phyloP scores from a whole-genome alignment of 176 grass and related monocot genomes.

The Eragrostis curvula region DNA sequence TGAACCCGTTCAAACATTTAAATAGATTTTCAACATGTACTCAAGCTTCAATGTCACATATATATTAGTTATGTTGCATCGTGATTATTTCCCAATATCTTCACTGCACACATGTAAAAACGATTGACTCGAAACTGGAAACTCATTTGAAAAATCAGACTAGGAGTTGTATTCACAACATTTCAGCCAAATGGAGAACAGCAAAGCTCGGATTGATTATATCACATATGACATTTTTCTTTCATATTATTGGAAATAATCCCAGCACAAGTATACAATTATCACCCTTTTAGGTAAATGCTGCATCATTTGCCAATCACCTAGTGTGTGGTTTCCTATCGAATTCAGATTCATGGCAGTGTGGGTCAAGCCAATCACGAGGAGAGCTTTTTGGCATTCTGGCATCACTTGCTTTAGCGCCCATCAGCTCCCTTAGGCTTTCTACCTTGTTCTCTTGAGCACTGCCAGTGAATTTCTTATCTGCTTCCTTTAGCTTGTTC shows the following conservation, averaged over 20 bases:
- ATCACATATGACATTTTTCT: slow-evolving; percentile 10
- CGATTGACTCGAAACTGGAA: background rate
- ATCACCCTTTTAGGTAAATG: slow-evolving; percentile 13
- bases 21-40: background rate
- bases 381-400: slow-evolving; percentile 47
- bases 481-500: slow-evolving; percentile 89
- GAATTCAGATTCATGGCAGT: slow-evolving; percentile 89
- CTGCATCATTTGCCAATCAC: background rate
- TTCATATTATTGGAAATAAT: slow-evolving; percentile 13
- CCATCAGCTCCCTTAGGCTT: slow-evolving; percentile 72
- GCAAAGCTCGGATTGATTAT: background rate
- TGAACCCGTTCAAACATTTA: background rate
- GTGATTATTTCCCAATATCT: background rate
- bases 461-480: slow-evolving; percentile 57
- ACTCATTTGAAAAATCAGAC: background rate
- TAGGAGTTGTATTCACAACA: background rate
- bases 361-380: slow-evolving; percentile 83
- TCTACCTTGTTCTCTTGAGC: slow-evolving; percentile 75
- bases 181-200: background rate
- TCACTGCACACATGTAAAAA: background rate
- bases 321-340: slow-evolving; percentile 55
- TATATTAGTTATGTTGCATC: background rate
- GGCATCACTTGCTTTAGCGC: slow-evolving; percentile 36
- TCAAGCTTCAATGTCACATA: background rate
- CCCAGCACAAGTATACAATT: slow-evolving; percentile 15